These are phyloP conservation scores for Samsoniella hepiali DNA, from an alignment of 2,329 filamentous ascomycete genomes.

Conservation along the genomic window DNA sequence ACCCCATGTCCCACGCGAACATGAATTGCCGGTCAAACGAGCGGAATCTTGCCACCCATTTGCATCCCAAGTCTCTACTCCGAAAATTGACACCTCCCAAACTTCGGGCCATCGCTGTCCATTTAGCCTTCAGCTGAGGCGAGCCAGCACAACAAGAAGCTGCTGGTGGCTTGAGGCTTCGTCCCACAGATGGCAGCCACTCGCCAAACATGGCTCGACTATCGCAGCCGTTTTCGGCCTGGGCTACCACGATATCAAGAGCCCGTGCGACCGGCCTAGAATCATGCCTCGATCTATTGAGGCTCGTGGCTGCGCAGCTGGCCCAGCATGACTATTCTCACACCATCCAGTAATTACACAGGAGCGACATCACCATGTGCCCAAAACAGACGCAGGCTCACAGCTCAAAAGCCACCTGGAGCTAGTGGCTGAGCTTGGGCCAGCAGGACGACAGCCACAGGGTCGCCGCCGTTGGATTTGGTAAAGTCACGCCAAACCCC, in stretches of 20 bases:
- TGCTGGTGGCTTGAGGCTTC: not conserved
- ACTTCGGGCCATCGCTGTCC: constrained; percentile 8
- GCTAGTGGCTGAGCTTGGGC: not conserved
- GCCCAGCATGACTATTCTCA: not conserved
- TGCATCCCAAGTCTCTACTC: not conserved
- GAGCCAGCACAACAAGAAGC: not conserved
- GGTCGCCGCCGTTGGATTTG: constrained; percentile 10
- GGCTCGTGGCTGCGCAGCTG: constrained; percentile 5
- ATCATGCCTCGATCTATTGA: constrained; percentile 8
- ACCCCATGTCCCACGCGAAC: not conserved
- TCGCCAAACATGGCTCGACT: not conserved
- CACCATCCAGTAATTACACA: not conserved
- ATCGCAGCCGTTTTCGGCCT: constrained; percentile 3
- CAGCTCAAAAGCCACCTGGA: not conserved
- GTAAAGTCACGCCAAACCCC: not conserved
- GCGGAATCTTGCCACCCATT: not conserved
- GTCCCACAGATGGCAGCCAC: constrained; percentile 14
- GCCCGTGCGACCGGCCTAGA: not conserved
- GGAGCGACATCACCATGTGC: not conserved
- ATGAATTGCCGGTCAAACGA: not conserved
- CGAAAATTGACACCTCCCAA: not conserved
- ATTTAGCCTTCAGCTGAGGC: constrained; percentile 15
- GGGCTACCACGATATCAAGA: not conserved
- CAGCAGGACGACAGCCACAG: constrained; percentile 4
- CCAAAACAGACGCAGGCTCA: not conserved